These are phyloP conservation scores for Gossypium aridum DNA, from an alignment of 441 rosid genomes.

Conservation along the genomic window DNA sequence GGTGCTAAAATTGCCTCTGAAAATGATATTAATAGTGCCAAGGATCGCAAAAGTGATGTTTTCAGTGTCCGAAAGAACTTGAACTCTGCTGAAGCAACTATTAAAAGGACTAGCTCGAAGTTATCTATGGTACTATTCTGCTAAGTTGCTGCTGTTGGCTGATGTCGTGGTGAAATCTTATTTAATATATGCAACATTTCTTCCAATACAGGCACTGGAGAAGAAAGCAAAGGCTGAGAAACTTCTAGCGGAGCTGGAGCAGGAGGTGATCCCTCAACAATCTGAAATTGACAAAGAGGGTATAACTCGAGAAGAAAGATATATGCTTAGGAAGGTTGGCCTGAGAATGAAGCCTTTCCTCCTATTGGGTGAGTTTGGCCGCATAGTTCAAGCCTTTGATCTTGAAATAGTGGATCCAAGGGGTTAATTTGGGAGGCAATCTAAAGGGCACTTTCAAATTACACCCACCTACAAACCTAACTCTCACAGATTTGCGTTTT, in stretches of 20 bases:
- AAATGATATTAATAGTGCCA: slow-evolving; percentile 19
- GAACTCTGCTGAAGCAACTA: slow-evolving; percentile 44
- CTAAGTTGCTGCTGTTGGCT: slow-evolving; percentile 16
- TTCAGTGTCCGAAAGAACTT: slow-evolving; percentile 28
- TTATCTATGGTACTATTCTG: slow-evolving; percentile 61
- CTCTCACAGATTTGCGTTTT: slow-evolving; percentile 17
- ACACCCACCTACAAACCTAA: no score
- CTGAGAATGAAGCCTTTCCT: slow-evolving; percentile 92
- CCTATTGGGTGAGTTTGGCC: slow-evolving; percentile 61
- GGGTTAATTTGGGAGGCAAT: slow-evolving; percentile 3
- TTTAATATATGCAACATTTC: slow-evolving; percentile 18
- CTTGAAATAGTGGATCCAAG: slow-evolving; percentile 4
- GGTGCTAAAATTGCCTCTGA: slow-evolving; percentile 15
- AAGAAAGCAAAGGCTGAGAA: slow-evolving; percentile 83
- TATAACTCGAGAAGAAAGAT: slow-evolving; percentile 83
- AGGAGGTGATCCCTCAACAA: slow-evolving; percentile 37
- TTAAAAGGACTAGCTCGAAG: slow-evolving; percentile 54
- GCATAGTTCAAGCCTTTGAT: slow-evolving; percentile 11
- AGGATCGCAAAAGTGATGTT: slow-evolving; percentile 19
- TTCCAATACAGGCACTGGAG: slow-evolving; percentile 55
- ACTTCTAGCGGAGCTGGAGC: slow-evolving; percentile 59
- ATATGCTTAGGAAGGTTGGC: slow-evolving; percentile 91
- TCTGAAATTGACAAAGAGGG: slow-evolving; percentile 72
- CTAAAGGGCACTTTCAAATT: slow-evolving; percentile 12
- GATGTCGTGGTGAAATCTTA: background rate